These are phyloP conservation scores for Thalassiosira hispida DNA, from an alignment of 352 stramenopile species.

Conservation along the genomic window DNA sequence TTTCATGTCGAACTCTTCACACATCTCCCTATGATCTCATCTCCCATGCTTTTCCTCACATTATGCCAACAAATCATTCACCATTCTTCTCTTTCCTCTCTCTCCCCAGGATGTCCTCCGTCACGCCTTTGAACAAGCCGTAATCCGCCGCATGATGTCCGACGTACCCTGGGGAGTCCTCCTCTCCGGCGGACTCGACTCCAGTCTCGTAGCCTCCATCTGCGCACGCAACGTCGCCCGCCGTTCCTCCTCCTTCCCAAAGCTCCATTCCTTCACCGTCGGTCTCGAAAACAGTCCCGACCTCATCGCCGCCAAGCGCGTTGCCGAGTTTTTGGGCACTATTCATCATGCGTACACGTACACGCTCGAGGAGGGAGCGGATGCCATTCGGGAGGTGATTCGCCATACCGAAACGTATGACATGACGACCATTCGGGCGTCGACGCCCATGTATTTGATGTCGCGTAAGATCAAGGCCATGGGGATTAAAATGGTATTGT, in stretches of 20 bases:
- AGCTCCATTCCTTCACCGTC: slow-evolving; percentile 98
- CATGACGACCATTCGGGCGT: slow-evolving; percentile 96
- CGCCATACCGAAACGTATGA: slow-evolving; percentile 98
- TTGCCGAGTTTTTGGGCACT: slow-evolving; percentile 96
- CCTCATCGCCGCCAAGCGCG: slow-evolving; percentile 94
- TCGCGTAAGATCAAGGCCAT: slow-evolving; percentile 99
- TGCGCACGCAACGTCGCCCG: slow-evolving; percentile 90
- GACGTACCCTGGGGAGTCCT: slow-evolving; percentile 98
- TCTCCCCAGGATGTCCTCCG: slow-evolving; percentile 88
- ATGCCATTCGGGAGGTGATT: slow-evolving; percentile 97
- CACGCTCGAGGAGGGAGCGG: slow-evolving; percentile 97
- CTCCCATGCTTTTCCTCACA: neutral
- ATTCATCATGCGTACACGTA: slow-evolving; percentile 99
- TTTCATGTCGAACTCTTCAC: no score
- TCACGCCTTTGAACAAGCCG: slow-evolving; percentile 92
- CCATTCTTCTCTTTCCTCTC: neutral
- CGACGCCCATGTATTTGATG: slow-evolving; percentile 99
- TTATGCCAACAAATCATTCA: neutral
- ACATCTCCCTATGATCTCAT: no score
- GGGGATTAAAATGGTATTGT: slow-evolving; percentile 99
- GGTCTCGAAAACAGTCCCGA: slow-evolving; percentile 95
- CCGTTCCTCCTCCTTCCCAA: slow-evolving; percentile 85
- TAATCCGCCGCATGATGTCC: slow-evolving; percentile 97
- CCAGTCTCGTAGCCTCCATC: slow-evolving; percentile 96
- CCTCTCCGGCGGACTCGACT: slow-evolving; percentile 97